Evolutionary conservation across 75 land plant species (phyloP).

Genomic region (Chamaecyparis obtusa): DNA sequence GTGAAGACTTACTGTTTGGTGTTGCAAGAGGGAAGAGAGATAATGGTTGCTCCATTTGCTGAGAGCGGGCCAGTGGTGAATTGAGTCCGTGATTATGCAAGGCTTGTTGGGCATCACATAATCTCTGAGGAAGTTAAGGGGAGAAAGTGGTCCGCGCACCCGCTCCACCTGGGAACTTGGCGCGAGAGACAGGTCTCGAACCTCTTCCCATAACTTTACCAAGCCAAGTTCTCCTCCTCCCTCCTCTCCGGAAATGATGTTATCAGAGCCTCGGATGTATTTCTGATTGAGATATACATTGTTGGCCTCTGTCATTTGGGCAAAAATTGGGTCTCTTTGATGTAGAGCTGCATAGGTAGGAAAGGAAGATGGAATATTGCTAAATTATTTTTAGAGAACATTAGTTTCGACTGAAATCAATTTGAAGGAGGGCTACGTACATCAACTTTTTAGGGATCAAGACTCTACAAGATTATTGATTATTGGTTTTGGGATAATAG

Average conservation of each 20-base stretch:
- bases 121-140: constrained; percentile 69
- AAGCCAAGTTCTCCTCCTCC: background rate
- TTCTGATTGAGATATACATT: background rate
- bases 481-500: too few relatives aligned
- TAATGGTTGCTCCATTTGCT: constrained; percentile 55
- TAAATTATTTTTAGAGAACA: too few relatives aligned
- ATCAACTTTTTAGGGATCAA: too few relatives aligned
- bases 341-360: too few relatives aligned
- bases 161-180: constrained; percentile 36
- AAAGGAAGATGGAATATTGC: too few relatives aligned
- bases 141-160: constrained; percentile 52
- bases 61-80: constrained; percentile 77
- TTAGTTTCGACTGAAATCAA: too few relatives aligned
- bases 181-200: constrained; percentile 74
- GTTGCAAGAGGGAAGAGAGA: constrained; percentile 32
- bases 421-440: too few relatives aligned
- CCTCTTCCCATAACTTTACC: constrained; percentile 60
- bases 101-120: constrained; percentile 81
- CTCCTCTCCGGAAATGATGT: background rate
- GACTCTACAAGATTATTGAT: too few relatives aligned
- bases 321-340: too few relatives aligned
- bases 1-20: constrained; percentile 61
- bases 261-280: background rate
- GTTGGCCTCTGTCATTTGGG: background rate
- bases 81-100: constrained; percentile 69